A percentile compares a stretch with the other conserved stretches of the same genome.
Evolutionary conservation across 768 basidiomycete species (phyloP).

Genomic region (Grammothele lineata): DNA sequence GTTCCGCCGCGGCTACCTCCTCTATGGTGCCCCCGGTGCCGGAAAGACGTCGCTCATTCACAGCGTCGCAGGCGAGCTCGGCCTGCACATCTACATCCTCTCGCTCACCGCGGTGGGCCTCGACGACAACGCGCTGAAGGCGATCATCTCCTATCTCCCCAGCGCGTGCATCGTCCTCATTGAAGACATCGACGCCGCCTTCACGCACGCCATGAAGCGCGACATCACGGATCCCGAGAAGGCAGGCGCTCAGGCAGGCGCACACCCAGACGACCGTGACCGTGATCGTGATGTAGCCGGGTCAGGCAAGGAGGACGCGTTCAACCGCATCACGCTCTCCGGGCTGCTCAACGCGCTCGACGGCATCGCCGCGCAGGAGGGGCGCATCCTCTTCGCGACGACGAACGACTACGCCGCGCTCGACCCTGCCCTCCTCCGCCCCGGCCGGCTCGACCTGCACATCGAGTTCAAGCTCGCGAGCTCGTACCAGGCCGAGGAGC

Average conservation of each 20-base stretch:
- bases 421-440: conserved; percentile 31
- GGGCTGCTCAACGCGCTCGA: conserved; percentile 77
- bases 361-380: conserved; percentile 39
- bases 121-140: conserved; percentile 56
- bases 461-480: conserved; percentile 29
- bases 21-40: conserved; percentile 71
- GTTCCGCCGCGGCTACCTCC: conserved; percentile 75
- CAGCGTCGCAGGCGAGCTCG: conserved; percentile 72
- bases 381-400: conserved; percentile 31
- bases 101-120: conserved; percentile 59
- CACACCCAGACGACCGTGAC: too few relatives aligned
- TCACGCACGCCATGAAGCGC: conserved; percentile 37
- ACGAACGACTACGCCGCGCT: conserved; percentile 26
- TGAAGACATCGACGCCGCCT: conserved; percentile 84
- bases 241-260: too few relatives aligned
- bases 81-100: conserved; percentile 68
- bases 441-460: conserved; percentile 31
- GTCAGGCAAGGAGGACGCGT: conserved; percentile 16
- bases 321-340: conserved; percentile 53
- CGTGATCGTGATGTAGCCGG: conserved; percentile 11
- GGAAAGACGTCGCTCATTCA: conserved; percentile 81
- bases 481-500: conserved; percentile 26
- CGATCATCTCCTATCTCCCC: conserved; percentile 61
- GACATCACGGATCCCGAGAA: conserved; percentile 10
- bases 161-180: conserved; percentile 71